A percentile compares a stretch with the other conserved stretches of the same genome.
phyloP scores from a whole-genome alignment of 1,139 yeast genomes.

The Magnusiomyces tetraspermus region DNA sequence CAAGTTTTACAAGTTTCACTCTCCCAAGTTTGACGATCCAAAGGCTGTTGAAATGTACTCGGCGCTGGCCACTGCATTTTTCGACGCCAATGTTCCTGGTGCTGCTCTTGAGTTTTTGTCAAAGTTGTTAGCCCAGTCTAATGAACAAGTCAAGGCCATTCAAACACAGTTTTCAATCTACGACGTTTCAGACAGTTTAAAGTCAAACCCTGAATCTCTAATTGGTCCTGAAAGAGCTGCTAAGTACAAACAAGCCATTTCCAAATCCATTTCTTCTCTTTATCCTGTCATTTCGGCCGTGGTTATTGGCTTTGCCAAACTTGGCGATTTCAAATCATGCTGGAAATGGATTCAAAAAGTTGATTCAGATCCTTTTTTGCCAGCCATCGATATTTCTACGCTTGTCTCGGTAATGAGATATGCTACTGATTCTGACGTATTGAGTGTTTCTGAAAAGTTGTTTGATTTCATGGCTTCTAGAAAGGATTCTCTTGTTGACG shows the following conservation, averaged over 20 bases:
- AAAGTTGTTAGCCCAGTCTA: not conserved
- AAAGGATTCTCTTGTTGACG: conserved; percentile 12
- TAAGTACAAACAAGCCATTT: not conserved
- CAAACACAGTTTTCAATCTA: not conserved
- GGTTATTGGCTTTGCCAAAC: conserved; percentile 26
- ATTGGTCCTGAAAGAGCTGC: not conserved
- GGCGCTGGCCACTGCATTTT: conserved; percentile 29
- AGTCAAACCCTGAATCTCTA: conserved; percentile 12
- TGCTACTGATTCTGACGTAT: conserved; percentile 19
- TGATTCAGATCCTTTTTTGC: conserved; percentile 20
- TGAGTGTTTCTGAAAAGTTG: conserved; percentile 19
- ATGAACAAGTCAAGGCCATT: not conserved
- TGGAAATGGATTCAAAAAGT: conserved; percentile 30
- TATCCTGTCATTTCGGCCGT: conserved; percentile 18
- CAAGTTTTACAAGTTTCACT: conserved; percentile 9
- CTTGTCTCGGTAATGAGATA: conserved; percentile 20
- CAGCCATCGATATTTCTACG: conserved; percentile 17
- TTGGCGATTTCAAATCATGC: conserved; percentile 26
- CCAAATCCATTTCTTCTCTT: conserved; percentile 6
- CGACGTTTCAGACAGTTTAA: conserved; percentile 14
- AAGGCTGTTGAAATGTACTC: conserved; percentile 20
- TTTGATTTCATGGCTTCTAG: conserved; percentile 25
- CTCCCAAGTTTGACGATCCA: conserved; percentile 7
- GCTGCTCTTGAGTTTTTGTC: conserved; percentile 23
- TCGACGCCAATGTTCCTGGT: conserved; percentile 22